phyloP scores from a whole-genome alignment of 306 rosid genomes.

The Adenanthera pavonina region DNA sequence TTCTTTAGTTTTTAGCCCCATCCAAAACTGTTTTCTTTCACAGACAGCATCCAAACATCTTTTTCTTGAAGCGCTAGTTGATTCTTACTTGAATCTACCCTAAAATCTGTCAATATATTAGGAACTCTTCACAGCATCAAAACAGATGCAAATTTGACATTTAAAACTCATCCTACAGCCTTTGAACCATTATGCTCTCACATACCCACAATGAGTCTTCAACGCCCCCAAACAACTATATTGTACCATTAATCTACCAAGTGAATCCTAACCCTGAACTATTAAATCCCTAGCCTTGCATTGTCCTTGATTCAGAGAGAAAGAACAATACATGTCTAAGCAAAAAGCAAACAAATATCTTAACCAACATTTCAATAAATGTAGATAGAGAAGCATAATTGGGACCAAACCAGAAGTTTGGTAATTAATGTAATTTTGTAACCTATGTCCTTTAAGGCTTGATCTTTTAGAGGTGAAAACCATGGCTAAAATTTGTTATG shows the following conservation, averaged over 20 bases:
- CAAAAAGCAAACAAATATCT: neutral
- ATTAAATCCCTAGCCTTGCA: neutral
- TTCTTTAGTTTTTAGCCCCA: neutral
- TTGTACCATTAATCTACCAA: neutral
- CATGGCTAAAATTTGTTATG: conserved; percentile 13
- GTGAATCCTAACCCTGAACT: neutral
- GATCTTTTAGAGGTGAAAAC: neutral
- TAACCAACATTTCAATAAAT: neutral
- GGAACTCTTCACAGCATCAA: neutral
- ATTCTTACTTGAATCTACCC: conserved; percentile 5
- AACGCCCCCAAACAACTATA: neutral
- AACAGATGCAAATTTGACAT: neutral
- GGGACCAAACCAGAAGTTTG: neutral
- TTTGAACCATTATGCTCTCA: neutral
- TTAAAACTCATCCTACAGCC: neutral
- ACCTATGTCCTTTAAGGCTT: neutral
- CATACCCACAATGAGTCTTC: neutral
- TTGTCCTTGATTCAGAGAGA: neutral
- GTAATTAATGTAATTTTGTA: neutral
- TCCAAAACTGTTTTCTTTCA: neutral
- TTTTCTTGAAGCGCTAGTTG: neutral
- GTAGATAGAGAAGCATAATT: conserved; percentile 1
- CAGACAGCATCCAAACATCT: neutral
- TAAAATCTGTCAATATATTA: neutral
- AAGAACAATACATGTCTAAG: neutral